Percentiles rank a stretch among this genome's conserved stretches.
Evolutionary conservation across 768 basidiomycete genomes (phyloP).

Genomic region (Hysterangium stoloniferum): DNA sequence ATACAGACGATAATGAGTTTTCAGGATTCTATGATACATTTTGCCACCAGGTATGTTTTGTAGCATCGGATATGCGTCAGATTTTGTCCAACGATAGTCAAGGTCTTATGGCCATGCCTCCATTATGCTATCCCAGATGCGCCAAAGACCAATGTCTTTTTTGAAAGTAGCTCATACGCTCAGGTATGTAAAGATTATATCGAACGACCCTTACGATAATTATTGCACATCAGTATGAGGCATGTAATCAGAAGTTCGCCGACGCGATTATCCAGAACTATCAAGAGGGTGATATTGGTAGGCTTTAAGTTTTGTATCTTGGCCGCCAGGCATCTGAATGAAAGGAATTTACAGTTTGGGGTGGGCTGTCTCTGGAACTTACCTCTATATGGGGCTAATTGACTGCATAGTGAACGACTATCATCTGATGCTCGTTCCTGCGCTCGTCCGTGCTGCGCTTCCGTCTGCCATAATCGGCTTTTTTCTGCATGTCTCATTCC

Average conservation of each 20-base stretch:
- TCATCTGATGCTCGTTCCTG: slow-evolving; percentile 89
- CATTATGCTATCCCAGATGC: slow-evolving; percentile 86
- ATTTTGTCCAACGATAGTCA: not conserved
- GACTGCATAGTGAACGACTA: slow-evolving; percentile 71
- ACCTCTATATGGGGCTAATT: slow-evolving; percentile 15
- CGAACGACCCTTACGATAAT: not conserved
- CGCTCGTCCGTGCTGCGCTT: slow-evolving; percentile 67
- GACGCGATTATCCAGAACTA: slow-evolving; percentile 73
- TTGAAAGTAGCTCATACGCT: slow-evolving; percentile 68
- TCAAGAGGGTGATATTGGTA: slow-evolving; percentile 80
- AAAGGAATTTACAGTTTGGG: slow-evolving; percentile 41
- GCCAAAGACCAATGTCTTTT: slow-evolving; percentile 75
- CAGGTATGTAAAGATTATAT: slow-evolving; percentile 2
- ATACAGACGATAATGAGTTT: slow-evolving; percentile 54
- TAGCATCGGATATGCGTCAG: slow-evolving; percentile 19
- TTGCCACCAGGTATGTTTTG: slow-evolving; percentile 61
- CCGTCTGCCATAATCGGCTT: slow-evolving; percentile 67
- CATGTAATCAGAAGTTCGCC: slow-evolving; percentile 88
- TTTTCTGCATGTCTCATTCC: slow-evolving; percentile 97
- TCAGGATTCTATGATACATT: slow-evolving; percentile 78
- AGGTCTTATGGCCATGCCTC: slow-evolving; percentile 79
- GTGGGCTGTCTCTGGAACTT: not conserved
- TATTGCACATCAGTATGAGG: slow-evolving; percentile 56
- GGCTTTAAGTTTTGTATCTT: slow-evolving; percentile 3
- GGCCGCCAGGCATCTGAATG: not conserved